phyloP scores from a whole-genome alignment of 2,329 filamentous ascomycete genomes.

The Cladophialophora carrionii region DNA sequence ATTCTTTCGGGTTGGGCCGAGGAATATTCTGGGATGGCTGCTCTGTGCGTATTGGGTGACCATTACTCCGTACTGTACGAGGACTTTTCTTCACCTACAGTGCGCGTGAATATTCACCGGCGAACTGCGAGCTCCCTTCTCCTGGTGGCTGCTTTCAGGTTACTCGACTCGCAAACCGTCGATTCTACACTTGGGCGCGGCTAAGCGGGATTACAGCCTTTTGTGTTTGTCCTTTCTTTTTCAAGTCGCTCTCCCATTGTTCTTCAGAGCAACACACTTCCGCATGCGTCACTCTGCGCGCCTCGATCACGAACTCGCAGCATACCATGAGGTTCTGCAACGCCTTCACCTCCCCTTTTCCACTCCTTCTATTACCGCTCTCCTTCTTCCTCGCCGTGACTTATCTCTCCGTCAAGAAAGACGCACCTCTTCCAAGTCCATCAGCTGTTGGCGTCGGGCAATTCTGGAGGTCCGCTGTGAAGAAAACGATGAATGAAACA shows the following conservation, averaged over 20 bases:
- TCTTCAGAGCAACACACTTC: background rate
- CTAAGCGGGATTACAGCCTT: background rate
- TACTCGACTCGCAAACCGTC: background rate
- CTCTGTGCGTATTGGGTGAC: background rate
- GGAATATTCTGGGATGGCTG: background rate
- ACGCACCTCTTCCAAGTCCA: background rate
- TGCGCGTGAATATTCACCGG: background rate
- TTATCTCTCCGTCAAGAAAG: background rate
- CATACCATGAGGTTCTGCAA: background rate
- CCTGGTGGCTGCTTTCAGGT: background rate
- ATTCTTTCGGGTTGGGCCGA: background rate
- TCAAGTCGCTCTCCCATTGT: conserved; percentile 1
- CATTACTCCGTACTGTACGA: no score
- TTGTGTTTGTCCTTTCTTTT: background rate
- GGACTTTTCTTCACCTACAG: background rate
- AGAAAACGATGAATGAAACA: conserved; percentile 5
- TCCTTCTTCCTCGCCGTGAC: background rate
- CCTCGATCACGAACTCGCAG: background rate
- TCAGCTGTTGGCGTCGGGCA: conserved; percentile 1
- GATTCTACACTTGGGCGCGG: background rate
- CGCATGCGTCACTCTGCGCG: background rate
- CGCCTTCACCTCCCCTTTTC: background rate
- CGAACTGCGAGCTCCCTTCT: background rate
- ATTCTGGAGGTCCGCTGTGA: conserved; percentile 1
- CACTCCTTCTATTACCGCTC: background rate